Evolutionary conservation across 129 eudicot species (phyloP), one percentile per base, ranked within the genome.

Genomic region (Flaveria ramosissima): DNA sequence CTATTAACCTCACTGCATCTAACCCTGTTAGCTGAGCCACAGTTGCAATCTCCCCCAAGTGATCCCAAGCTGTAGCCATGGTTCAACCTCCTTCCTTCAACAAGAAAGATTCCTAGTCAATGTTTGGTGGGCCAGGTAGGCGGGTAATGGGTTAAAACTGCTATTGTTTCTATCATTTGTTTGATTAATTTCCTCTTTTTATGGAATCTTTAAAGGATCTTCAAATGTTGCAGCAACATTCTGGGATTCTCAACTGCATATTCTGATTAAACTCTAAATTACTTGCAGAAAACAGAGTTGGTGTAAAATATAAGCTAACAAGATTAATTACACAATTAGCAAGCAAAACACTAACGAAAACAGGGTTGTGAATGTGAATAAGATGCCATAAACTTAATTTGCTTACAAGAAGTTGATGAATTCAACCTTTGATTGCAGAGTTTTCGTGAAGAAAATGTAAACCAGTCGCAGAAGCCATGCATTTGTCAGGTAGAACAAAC

Each of bases 1-100:
- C 92, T 16, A 93, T 93, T 30, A 93, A 82, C 71, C 63, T 81
- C 57, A 88, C 94, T 2, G 96, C 98, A 84, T 90, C 92, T 9
- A 88, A 30, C 16, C 98, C 98, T 1, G 89, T 57, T 24, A 93
- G 83, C 80, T 93, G 98, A 17, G 88, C 98, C 47, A 86, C 82
- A 70, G 85, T 87, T 39, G 96, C 96, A 21, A 90, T 63, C 27
- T 90, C 94, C 70, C 96, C 96, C 27, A 92, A 73, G 50, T 88
- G 93, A 41, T 90, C 96, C 93, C 91, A 90, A 3, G 85, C 46
- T 0, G 62, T 11, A 26, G 91, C 82, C 96, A 92, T 92, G 43
- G 51, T 69, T 62, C 27, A 68, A 48, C 53, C 56, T 67, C 55
- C 67, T 52, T 66, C 46, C n/a, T 8, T 15, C 11, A 6, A 27